phyloP scores from a whole-genome alignment of 2,329 filamentous ascomycete genomes.

The Trichoderma sp. region DNA sequence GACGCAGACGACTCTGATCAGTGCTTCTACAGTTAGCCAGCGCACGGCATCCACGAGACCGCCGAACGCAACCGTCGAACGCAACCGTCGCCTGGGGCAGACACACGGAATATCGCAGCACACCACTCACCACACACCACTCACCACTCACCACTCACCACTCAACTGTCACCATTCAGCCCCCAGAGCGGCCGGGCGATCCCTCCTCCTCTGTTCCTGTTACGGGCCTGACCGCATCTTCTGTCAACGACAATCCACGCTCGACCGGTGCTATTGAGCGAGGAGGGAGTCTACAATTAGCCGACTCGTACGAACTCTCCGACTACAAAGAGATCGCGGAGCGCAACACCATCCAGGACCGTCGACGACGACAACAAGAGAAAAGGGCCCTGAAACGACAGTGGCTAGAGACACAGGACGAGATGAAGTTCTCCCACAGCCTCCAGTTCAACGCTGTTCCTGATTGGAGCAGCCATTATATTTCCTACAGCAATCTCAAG shows the following conservation, averaged over 20 bases:
- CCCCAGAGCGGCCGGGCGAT: conserved; percentile 29
- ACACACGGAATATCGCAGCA: neutral
- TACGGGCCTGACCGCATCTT: conserved; percentile 26
- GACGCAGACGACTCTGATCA: neutral
- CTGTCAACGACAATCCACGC: conserved; percentile 25
- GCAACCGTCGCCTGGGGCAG: neutral
- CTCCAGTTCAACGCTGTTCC: conserved; percentile 99
- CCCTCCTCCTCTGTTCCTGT: conserved; percentile 43
- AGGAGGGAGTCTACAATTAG: conserved; percentile 35
- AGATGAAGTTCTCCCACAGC: conserved; percentile 99
- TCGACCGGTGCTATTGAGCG: conserved; percentile 30
- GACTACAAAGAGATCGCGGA: conserved; percentile 37
- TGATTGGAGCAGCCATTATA: conserved; percentile 98
- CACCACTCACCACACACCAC: neutral
- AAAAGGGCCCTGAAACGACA: conserved; percentile 62
- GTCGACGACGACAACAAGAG: conserved; percentile 34
- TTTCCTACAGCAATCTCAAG: conserved; percentile 97
- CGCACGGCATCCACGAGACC: conserved; percentile 1
- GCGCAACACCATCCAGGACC: conserved; percentile 31
- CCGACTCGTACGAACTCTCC: conserved; percentile 40
- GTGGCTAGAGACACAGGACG: conserved; percentile 70
- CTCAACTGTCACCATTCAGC: conserved; percentile 35
- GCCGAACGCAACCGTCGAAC: neutral
- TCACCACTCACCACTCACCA: neutral
- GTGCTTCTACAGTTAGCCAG: neutral